Conservation (phyloP, 176 grass and related monocot species). For the Saccharum spontaneum region DNA sequence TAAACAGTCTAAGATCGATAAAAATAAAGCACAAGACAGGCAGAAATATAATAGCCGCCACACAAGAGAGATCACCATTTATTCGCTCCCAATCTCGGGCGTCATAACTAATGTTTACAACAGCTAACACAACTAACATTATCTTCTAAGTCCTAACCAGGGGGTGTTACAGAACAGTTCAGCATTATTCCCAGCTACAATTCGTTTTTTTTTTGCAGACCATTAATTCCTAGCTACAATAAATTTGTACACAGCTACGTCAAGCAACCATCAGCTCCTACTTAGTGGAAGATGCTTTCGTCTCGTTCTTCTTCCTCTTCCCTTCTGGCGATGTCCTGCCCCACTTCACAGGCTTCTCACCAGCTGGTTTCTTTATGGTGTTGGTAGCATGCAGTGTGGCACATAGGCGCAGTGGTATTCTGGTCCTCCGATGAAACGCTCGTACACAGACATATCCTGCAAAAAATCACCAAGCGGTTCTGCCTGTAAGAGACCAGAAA, state of each 20-base stretch:
- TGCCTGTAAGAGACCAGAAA: not conserved
- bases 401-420: constrained; percentile 10
- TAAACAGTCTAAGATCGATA: not conserved
- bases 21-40: not conserved
- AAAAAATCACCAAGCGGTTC: not conserved
- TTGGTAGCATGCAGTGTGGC: constrained; percentile 19
- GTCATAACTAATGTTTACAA: no score
- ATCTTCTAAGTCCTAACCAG: not conserved
- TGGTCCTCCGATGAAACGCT: constrained; percentile 18
- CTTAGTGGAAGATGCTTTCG: not conserved
- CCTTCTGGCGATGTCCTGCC: not conserved
- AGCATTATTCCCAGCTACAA: not conserved
- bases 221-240: not conserved
- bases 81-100: not conserved
- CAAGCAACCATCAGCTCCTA: not conserved
- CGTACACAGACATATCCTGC: constrained; percentile 48
- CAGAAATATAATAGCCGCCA: not conserved
- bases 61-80: not conserved
- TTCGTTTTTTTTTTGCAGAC: not conserved
- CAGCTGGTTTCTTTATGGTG: not conserved
- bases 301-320: not conserved
- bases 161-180: not conserved
- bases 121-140: not conserved
- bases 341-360: constrained; percentile 8
- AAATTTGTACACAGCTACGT: constrained; percentile 10